Evolutionary conservation across 495 filamentous ascomycete genomes (phyloP), one percentile per base, ranked within the genome.

Genomic region (Bacidia rubella): DNA sequence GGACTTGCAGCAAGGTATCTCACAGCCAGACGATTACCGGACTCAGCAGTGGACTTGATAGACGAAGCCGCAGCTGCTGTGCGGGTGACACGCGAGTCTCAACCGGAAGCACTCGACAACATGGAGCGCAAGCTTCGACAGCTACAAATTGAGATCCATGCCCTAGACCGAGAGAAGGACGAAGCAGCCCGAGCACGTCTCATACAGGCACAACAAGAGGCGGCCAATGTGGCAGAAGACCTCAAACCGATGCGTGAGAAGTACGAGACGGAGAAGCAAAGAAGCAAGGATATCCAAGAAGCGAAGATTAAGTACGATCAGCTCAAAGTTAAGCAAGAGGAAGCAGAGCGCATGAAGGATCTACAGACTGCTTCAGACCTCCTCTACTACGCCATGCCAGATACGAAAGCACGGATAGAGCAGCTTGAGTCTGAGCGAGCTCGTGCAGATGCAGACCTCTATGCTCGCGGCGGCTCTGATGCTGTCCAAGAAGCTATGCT

Each of bases 1-100:
- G 90, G 76, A 19, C 79, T 97, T 15, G 92, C 92, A 24, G 82
- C 88, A 26, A 82, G 92, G 17, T 98, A 97, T 56, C 77, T 98
- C 27, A 97, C 92, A 1, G 80, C 80, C 26, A 79, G 92, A 49
- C 81, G 92, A 62, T 79, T 98, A 38, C 92, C 92, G 3, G 92
- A 98, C 64, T 96, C 92, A 1, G 93, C 92, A 7, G 90, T 98
- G 40, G 92, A 98, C 64, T 72, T 98, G 19, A 83, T 98, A 54
- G 92, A 98, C 61, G 92, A 98, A 66, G 92, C 92, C 23, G 92
- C 92, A 0, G 88, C 92, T 10, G 90, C 92, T 12, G 92, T 97
- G 51, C 75, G 90, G 48, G 93, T 97, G 9, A 87, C 88, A 2
- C 82, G 92, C 25, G 92, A 98, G 67, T 96, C 92, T 0, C 89